Percentiles rank a stretch among this genome's conserved stretches.
These are phyloP conservation scores for Suhomyces panamericanus DNA, from an alignment of 1,139 yeast genomes.

Conservation along the genomic window DNA sequence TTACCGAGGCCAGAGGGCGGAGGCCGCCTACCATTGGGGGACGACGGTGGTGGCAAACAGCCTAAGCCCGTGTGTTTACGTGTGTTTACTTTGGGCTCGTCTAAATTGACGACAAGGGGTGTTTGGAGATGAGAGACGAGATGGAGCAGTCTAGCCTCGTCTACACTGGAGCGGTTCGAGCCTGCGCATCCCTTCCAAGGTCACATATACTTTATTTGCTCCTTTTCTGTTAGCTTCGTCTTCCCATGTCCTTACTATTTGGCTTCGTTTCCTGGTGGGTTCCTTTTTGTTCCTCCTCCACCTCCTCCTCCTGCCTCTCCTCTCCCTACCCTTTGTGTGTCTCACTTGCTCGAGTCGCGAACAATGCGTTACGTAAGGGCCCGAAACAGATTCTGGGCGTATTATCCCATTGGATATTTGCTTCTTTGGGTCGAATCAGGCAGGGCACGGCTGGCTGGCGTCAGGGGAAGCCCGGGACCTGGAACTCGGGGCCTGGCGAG, in stretches of 20 bases:
- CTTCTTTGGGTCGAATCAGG: not conserved
- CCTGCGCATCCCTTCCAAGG: too few relatives aligned
- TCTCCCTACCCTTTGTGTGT: not conserved
- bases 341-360: not conserved
- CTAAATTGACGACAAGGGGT: conserved; percentile 3
- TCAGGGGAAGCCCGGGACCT: not conserved
- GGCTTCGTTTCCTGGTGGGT: too few relatives aligned
- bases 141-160: too few relatives aligned
- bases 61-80: not conserved
- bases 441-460: conserved; percentile 3
- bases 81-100: conserved; percentile 3
- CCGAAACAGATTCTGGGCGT: conserved; percentile 5
- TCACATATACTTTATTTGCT: too few relatives aligned
- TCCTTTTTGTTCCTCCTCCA: too few relatives aligned
- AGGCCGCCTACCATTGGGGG: not conserved
- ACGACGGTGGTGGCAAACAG: not conserved
- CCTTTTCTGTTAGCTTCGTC: too few relatives aligned
- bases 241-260: too few relatives aligned
- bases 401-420: not conserved
- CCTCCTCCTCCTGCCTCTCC: too few relatives aligned
- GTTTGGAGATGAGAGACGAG: too few relatives aligned
- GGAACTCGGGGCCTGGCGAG: not conserved
- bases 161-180: too few relatives aligned
- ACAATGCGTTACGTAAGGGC: conserved; percentile 3
- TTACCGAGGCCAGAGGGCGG: conserved; percentile 4